Evolutionary conservation across 163 green algal species (phyloP), one percentile per base, ranked within the genome.

Genomic region (Scenedesmus sp.): DNA sequence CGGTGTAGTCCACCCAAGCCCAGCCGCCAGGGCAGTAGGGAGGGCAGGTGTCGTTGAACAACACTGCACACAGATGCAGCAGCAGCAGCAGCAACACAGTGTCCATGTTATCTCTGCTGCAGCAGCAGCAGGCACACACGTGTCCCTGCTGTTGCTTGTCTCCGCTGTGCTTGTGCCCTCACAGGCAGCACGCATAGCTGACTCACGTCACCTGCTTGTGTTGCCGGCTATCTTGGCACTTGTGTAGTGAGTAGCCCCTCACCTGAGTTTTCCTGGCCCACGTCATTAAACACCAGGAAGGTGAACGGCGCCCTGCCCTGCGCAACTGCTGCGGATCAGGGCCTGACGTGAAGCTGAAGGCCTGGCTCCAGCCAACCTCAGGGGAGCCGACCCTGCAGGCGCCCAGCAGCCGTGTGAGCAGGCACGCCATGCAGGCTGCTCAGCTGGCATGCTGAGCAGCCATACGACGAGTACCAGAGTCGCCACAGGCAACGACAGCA

Each of bases 251-350:
- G 2, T n/a, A 2, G n/a, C 56, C 56, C 87, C 37, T 15, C n/a
- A 83, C 73, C 76, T 86, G 72, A 49, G 56, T 91, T 84, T n/a
- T 81, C 82, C 87, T 93, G 92, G 9, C 87, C 90, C 33, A 94
- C 90, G 68, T 94, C 92, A 42, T 91, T 85, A 51, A 94, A 94
- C 0, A 86, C 90, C 33, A 94, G 87, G 90, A 94, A 93, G 16
- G 26, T 90, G 73, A 91, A 80, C 0, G 16, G 20, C 37, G 53
- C 35, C 37, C 12, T 33, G 51, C 78, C 85, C 13, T 51, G 7
- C 16, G 85, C 42, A 15, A 83, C 85, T 65, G 16, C 85, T 44
- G 85, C 68, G 15, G 68, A 1, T 44, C 76, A 44, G 87, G 87
- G 35, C 51, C 35, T 33, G 87, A 46, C 2, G 33, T 37, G 76